Conservation (phyloP, 1,284 basidiomycete species). For the Malassezia restricta region DNA sequence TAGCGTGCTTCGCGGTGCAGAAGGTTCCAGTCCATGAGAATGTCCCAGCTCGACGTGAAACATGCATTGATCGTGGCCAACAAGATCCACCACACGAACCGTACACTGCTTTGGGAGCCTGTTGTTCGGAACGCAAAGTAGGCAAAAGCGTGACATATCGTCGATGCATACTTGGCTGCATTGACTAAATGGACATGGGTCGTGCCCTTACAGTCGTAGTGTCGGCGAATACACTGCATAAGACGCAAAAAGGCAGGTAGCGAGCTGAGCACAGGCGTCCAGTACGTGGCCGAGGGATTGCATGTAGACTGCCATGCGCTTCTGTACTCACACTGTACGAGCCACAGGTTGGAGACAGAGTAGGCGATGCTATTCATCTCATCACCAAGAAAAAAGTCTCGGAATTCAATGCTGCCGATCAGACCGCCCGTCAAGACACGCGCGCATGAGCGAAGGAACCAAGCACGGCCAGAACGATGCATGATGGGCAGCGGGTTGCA, state of each 20-base stretch:
- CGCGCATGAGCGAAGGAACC: constrained; percentile 60
- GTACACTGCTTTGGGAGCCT: constrained; percentile 16
- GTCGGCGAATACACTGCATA: constrained; percentile 76
- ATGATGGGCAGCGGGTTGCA: constrained; percentile 65
- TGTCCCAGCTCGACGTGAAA: constrained; percentile 69
- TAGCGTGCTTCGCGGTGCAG: constrained; percentile 55
- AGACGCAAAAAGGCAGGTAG: constrained; percentile 64
- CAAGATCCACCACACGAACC: constrained; percentile 48
- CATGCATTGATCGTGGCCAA: constrained; percentile 56
- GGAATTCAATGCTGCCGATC: constrained; percentile 47
- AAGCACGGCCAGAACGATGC: constrained; percentile 60
- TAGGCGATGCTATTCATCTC: constrained; percentile 45
- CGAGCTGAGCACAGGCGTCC: constrained; percentile 51
- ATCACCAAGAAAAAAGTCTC: constrained; percentile 46
- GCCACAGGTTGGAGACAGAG: constrained; percentile 49
- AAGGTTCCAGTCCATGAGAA: constrained; percentile 53
- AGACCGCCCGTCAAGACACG: constrained; percentile 57
- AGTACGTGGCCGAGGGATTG: constrained; percentile 30
- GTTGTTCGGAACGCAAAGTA: constrained; percentile 41
- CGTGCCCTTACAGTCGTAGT: constrained; percentile 56
- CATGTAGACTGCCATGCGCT: constrained; percentile 23
- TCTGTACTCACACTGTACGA: constrained; percentile 59
- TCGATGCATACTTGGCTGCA: constrained; percentile 49
- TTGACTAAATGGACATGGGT: constrained; percentile 72
- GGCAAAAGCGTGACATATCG: constrained; percentile 36